phyloP scores from a whole-genome alignment of 2,329 filamentous ascomycete genomes.

The Fusarium anthophilum region DNA sequence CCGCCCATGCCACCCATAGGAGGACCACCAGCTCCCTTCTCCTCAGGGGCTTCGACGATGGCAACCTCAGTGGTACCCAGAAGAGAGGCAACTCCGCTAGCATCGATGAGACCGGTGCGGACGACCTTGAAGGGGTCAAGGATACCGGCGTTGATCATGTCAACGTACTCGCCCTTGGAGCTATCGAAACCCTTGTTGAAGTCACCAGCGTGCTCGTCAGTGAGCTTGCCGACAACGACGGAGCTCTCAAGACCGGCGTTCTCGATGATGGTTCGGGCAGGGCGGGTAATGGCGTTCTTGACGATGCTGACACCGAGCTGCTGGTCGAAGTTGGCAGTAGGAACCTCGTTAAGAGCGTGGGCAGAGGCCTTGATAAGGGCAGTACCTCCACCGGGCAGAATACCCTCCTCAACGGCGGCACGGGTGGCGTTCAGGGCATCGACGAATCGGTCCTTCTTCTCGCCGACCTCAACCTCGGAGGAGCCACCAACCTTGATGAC shows the following conservation, averaged over 20 bases:
- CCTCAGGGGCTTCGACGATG: slow-evolving; percentile 94
- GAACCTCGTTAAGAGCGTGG: slow-evolving; percentile 84
- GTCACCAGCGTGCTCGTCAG: slow-evolving; percentile 87
- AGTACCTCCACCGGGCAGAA: slow-evolving; percentile 97
- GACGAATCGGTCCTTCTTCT: slow-evolving; percentile 99
- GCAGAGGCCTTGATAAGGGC: slow-evolving; percentile 96
- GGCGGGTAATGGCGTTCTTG: slow-evolving; percentile 97
- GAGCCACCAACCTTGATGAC: slow-evolving; percentile 99
- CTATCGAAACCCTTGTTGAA: slow-evolving; percentile 99
- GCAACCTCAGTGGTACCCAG: slow-evolving; percentile 98
- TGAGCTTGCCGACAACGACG: slow-evolving; percentile 97
- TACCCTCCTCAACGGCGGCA: slow-evolving; percentile 98
- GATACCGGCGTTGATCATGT: slow-evolving; percentile 98
- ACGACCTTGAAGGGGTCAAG: slow-evolving; percentile 99
- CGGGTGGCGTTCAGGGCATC: slow-evolving; percentile 98
- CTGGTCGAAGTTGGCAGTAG: slow-evolving; percentile 97
- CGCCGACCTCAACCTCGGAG: slow-evolving; percentile 97
- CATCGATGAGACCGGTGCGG: slow-evolving; percentile 93
- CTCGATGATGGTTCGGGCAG: slow-evolving; percentile 94
- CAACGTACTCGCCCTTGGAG: slow-evolving; percentile 95
- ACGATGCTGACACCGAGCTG: slow-evolving; percentile 97
- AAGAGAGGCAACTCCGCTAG: slow-evolving; percentile 94
- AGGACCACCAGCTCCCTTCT: slow-evolving; percentile 76
- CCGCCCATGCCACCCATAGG: slow-evolving; percentile 73
- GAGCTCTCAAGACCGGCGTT: slow-evolving; percentile 96